Evolutionary conservation across 257 asterid genomes (phyloP), one percentile per base, ranked within the genome.

Genomic region (Solanum chmielewskii): DNA sequence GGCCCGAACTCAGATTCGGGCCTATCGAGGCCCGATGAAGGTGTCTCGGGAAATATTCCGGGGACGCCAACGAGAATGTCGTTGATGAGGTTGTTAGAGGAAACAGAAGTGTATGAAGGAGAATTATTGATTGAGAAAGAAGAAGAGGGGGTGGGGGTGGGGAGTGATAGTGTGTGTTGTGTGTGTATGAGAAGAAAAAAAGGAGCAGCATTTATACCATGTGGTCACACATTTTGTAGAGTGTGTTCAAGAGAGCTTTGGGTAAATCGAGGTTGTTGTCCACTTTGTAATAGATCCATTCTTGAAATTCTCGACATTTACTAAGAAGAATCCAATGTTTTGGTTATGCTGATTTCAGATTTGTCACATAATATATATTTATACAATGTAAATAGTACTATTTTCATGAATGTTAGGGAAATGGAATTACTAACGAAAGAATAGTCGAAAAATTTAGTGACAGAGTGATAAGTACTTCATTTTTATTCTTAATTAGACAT

Each of bases 211-310:
- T 94, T 97, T 90, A 95, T 97, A 87, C 99, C 99, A 83, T 97
- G 99, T 90, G 99, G 99, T 7, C 99, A 97, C 93, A 94, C 98
- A 44, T 97, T 94, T 89, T 97, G 99, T 89, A 91, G 98, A 52
- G 95, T 93, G 89, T 97, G 99, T 89, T 92, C 98, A 21, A 93
- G 98, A 82, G 98, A 97, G 89, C 2, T 95, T 89, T 91, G 99
- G 98, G 62, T 94, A 88, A 95, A 91, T 89, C 98, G 99, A 93
- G 98, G 99, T 0, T 70, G 84, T 35, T 97, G 99, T 92, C 98
- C 99, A 89, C 98, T 97, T 33, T 97, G 99, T 92, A 97, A 94
- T 88, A 93, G 96, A 68, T 71, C 90, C 27, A 95, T 97, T 86
- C 87, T 92, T 21, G 97, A 95, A 89, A 91, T 95, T 86, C 99